Evolutionary conservation across 169 alveolate species (phyloP).

Genomic region (Plasmodium blacklocki): DNA sequence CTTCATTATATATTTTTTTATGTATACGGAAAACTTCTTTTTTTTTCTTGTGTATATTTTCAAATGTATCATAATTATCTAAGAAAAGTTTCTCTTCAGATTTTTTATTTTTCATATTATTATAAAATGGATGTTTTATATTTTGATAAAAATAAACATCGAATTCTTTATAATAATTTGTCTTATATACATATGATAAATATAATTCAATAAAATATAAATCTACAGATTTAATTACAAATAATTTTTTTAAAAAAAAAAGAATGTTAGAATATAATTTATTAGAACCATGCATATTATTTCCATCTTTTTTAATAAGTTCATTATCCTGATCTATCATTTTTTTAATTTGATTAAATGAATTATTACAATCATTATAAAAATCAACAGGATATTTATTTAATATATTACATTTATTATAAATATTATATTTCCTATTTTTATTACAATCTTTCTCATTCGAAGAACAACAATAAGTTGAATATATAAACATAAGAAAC

Average conservation of each 20-base stretch:
- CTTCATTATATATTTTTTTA: slow-evolving; percentile 28
- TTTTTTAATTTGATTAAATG: background rate
- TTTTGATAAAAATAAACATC: background rate
- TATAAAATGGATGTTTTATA: background rate
- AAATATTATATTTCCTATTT: too few species aligned
- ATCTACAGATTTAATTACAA: background rate
- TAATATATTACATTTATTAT: too few species aligned
- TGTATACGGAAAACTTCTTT: slow-evolving; percentile 18
- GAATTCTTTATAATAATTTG: slow-evolving; percentile 12
- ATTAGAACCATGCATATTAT: background rate
- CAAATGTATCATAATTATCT: slow-evolving; percentile 46
- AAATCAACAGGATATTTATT: too few species aligned
- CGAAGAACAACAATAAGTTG: too few species aligned
- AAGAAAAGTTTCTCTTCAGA: slow-evolving; percentile 17
- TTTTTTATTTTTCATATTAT: background rate
- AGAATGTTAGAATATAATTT: background rate
- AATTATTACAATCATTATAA: too few species aligned
- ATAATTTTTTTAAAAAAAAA: slow-evolving; percentile 7
- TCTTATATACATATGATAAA: slow-evolving; percentile 18
- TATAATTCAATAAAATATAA: slow-evolving; percentile 23
- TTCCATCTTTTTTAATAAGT: background rate
- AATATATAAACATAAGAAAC: too few species aligned
- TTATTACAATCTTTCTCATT: too few species aligned
- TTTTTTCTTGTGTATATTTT: slow-evolving; percentile 36
- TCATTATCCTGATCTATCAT: background rate